Percentiles rank a stretch among this genome's conserved stretches.
phyloP scores from a whole-genome alignment of 805 yeast species.

The Wickerhamomyces chambardii region DNA sequence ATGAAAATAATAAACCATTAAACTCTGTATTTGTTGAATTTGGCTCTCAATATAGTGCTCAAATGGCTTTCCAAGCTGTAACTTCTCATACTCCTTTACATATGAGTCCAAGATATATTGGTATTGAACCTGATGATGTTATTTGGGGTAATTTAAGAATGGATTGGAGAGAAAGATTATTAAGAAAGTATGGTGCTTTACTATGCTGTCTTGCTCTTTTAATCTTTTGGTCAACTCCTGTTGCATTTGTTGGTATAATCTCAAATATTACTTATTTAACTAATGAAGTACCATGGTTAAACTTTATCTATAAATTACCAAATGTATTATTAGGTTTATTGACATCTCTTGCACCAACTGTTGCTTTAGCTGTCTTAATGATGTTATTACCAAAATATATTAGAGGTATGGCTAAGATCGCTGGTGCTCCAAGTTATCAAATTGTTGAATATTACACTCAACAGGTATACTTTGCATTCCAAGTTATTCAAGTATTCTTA shows the following conservation, averaged over 20 bases:
- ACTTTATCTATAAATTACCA: conserved; percentile 51
- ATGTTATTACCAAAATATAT: conserved; percentile 56
- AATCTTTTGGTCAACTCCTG: conserved; percentile 69
- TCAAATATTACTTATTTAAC: conserved; percentile 61
- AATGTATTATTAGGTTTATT: conserved; percentile 45
- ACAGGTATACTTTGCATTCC: conserved; percentile 59
- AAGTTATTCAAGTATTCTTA: conserved; percentile 62
- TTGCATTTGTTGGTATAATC: conserved; percentile 68
- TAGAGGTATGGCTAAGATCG: conserved; percentile 48
- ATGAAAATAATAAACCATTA: conserved; percentile 45
- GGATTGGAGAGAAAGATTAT: conserved; percentile 72
- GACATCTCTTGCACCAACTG: conserved; percentile 62
- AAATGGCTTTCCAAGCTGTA: conserved; percentile 56
- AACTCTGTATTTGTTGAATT: conserved; percentile 77
- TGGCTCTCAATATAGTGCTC: conserved; percentile 68
- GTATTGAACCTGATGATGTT: conserved; percentile 54
- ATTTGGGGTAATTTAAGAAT: conserved; percentile 68
- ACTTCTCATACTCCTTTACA: conserved; percentile 60
- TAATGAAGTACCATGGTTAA: conserved; percentile 42
- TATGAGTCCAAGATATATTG: conserved; percentile 51
- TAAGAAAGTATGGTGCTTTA: conserved; percentile 41
- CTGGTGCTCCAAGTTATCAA: conserved; percentile 52
- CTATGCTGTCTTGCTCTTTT: conserved; percentile 48
- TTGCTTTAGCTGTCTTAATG: conserved; percentile 59
- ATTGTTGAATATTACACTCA: conserved; percentile 57